Evolutionary conservation across 2,329 filamentous ascomycete genomes (phyloP).

Genomic region (Curvularia sp.): DNA sequence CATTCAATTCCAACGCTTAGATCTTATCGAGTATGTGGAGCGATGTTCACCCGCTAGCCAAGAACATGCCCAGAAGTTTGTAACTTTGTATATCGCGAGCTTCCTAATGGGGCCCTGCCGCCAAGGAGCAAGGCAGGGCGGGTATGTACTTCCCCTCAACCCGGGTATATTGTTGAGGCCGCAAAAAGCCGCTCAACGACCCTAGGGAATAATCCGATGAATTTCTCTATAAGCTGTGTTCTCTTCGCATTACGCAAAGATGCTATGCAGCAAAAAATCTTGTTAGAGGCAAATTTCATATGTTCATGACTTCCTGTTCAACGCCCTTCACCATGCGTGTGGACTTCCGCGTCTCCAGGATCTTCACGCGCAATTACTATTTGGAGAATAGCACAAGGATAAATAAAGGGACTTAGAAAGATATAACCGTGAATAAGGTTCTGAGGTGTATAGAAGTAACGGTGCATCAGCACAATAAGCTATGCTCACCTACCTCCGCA

Average conservation of each 20-base stretch:
- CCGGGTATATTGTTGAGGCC: neutral
- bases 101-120: slow-evolving; percentile 28
- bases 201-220: no score
- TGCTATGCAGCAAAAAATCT: no score
- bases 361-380: no score
- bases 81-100: slow-evolving; percentile 19
- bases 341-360: no score
- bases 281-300: no score
- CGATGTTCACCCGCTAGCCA: slow-evolving; percentile 12
- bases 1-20: slow-evolving; percentile 1
- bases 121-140: slow-evolving; percentile 25
- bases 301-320: no score
- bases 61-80: slow-evolving; percentile 17
- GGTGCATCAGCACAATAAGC: neutral
- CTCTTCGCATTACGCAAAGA: neutral
- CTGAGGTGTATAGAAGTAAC: no score
- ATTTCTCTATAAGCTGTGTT: neutral
- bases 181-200: neutral
- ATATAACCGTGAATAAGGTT: no score
- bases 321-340: no score
- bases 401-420: no score
- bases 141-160: slow-evolving; percentile 22
- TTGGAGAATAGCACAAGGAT: no score
- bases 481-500: neutral
- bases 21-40: slow-evolving; percentile 9